These are phyloP conservation scores for Aphanomyces stellatus DNA, from an alignment of 352 stramenopile species.

Conservation along the genomic window DNA sequence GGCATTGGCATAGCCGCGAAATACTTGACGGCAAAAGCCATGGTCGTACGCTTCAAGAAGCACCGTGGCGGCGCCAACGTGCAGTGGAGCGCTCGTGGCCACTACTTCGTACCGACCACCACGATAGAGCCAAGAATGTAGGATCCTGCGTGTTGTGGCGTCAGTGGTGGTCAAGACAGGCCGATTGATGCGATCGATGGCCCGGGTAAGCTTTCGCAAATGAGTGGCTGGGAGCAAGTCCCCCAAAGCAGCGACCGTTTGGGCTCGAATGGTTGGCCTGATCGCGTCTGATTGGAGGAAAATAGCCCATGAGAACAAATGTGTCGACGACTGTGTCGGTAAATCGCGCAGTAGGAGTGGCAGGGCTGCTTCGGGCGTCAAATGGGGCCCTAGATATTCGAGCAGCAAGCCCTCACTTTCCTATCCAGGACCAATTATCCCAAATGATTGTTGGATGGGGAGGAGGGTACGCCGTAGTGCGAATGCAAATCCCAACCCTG, in stretches of 20 bases:
- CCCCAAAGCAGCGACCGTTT: too few relatives aligned
- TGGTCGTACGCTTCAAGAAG: not conserved
- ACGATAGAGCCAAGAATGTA: not conserved
- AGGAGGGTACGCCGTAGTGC: not conserved
- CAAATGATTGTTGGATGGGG: not conserved
- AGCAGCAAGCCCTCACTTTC: not conserved
- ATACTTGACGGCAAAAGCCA: not conserved
- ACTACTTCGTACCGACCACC: not conserved
- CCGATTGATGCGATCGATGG: too few relatives aligned
- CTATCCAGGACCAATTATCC: not conserved
- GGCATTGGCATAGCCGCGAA: not conserved
- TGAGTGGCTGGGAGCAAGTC: too few relatives aligned
- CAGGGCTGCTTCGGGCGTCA: not conserved
- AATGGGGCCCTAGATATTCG: not conserved
- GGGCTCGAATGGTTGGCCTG: too few relatives aligned
- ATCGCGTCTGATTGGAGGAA: too few relatives aligned
- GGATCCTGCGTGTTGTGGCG: not conserved
- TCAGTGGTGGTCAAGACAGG: too few relatives aligned
- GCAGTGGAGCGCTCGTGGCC: not conserved
- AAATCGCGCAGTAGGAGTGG: not conserved
- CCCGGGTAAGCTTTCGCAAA: too few relatives aligned
- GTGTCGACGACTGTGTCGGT: not conserved
- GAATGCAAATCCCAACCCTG: not conserved
- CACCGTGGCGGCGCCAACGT: not conserved
- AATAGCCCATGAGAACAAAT: not conserved